Evolutionary conservation across 2,329 filamentous ascomycete species (phyloP), one percentile per base, ranked within the genome.

Genomic region (Dothidotthia symphoricarpi): DNA sequence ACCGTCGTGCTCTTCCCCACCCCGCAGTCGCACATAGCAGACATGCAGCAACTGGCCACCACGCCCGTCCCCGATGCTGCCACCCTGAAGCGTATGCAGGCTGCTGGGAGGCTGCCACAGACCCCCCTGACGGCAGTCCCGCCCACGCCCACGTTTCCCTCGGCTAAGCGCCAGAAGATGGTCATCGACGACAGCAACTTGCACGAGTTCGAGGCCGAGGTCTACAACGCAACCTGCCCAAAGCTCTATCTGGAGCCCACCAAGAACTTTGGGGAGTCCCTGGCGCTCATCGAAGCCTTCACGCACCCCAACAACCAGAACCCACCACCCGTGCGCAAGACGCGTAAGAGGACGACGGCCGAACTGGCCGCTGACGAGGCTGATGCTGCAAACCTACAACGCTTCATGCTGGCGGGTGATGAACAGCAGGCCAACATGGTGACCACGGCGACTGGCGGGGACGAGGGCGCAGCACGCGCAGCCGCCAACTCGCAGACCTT

Each of bases 361-460:
- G 91, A 98, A 63, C 81, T 97, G 72, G 93, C 88, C 7, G 91
- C 91, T 6, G 93, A 98, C 59, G 90, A 98, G 69, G 91, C 93
- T 1, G 77, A 88, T 43, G 88, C 89, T 1, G 91, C 90, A 15
- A 87, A 89, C 42, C 83, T 88, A 49, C 90, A 98, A 67, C 81
- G 88, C 31, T 94, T 88, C 52, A 93, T 98, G 88, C 82, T 97
- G 34, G 83, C 88, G 15, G 81, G 90, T 68, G 93, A 98, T 58
- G 91, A 96, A 55, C 80, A 88, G 5, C 76, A 89, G 43, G 75
- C 84, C 1, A 77, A 74, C 27, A 73, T 74, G 11, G 75, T 78
- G 3, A 73, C 76, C 14, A 66, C 64, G 27, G 77, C 76, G 6
- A 77, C 77, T 40, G 78, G 82, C 37, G 74, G 79, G n/a, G 84